phyloP scores from a whole-genome alignment of 352 stramenopile species.

The Globisporangium rhizosaccharum region DNA sequence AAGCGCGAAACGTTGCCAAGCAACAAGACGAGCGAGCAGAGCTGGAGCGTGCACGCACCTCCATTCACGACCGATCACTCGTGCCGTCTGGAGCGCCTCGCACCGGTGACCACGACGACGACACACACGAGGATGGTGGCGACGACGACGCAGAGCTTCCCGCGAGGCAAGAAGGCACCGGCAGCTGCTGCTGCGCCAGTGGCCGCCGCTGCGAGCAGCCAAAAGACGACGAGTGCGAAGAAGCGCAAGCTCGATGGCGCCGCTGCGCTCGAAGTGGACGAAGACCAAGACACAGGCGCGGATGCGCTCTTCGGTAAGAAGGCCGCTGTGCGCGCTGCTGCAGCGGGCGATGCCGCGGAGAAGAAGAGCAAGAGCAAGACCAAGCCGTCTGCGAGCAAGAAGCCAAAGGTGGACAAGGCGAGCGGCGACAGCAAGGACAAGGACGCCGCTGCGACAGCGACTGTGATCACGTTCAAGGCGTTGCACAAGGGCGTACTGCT shows the following conservation, averaged over 20 bases:
- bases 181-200: slow-evolving; percentile 3
- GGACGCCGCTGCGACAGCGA: slow-evolving; percentile 18
- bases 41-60: no score
- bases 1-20: not conserved
- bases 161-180: slow-evolving; percentile 57
- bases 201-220: slow-evolving; percentile 2
- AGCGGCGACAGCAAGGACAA: slow-evolving; percentile 14
- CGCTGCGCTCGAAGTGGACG: slow-evolving; percentile 20
- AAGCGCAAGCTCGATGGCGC: slow-evolving; percentile 42
- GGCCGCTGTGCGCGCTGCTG: slow-evolving; percentile 24
- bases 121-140: slow-evolving; percentile 19
- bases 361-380: slow-evolving; percentile 15
- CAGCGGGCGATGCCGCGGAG: slow-evolving; percentile 12
- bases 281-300: slow-evolving; percentile 24
- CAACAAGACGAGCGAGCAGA: not conserved
- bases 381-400: slow-evolving; percentile 11
- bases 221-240: slow-evolving; percentile 23
- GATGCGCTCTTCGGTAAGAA: slow-evolving; percentile 80
- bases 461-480: slow-evolving; percentile 61
- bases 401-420: slow-evolving; percentile 22
- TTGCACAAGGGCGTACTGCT: slow-evolving; percentile 69
- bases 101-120: not conserved
- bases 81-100: no score
- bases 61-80: no score
- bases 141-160: slow-evolving; percentile 52